phyloP scores from a whole-genome alignment of 2,329 filamentous ascomycete species.

The Cercospora berteroae region DNA sequence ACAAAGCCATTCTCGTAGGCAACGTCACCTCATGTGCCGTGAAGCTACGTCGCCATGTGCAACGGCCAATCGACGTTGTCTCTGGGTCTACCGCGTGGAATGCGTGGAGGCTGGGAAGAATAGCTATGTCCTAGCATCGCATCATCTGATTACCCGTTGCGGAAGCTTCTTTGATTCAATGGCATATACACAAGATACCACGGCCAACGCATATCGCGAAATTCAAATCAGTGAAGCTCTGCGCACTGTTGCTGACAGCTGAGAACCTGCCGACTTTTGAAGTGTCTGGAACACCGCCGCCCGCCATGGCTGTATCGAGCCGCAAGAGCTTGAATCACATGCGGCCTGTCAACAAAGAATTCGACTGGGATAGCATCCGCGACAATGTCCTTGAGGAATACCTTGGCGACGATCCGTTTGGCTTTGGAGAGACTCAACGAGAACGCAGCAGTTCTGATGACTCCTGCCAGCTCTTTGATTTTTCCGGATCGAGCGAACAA shows the following conservation, averaged over 20 bases:
- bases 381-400: slow-evolving; percentile 64
- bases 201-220: neutral
- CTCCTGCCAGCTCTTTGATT: slow-evolving; percentile 50
- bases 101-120: slow-evolving; percentile 29
- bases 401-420: slow-evolving; percentile 57
- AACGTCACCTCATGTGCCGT: slow-evolving; percentile 21
- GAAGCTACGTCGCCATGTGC: slow-evolving; percentile 15
- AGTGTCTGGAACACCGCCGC: neutral
- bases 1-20: slow-evolving; percentile 28
- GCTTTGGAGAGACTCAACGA: slow-evolving; percentile 48
- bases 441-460: slow-evolving; percentile 51
- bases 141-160: slow-evolving; percentile 19
- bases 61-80: slow-evolving; percentile 23
- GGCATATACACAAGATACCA: slow-evolving; percentile 8
- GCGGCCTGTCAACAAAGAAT: slow-evolving; percentile 52
- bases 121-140: slow-evolving; percentile 26
- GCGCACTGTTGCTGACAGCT: neutral
- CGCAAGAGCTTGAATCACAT: slow-evolving; percentile 36
- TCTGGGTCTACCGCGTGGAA: slow-evolving; percentile 30
- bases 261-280: neutral
- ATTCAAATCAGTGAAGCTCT: neutral
- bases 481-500: slow-evolving; percentile 51
- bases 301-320: slow-evolving; percentile 26
- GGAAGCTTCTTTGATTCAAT: slow-evolving; percentile 16
- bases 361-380: slow-evolving; percentile 56